Conservation (phyloP, 1,284 basidiomycete species). For the Ustilago bromivora region DNA sequence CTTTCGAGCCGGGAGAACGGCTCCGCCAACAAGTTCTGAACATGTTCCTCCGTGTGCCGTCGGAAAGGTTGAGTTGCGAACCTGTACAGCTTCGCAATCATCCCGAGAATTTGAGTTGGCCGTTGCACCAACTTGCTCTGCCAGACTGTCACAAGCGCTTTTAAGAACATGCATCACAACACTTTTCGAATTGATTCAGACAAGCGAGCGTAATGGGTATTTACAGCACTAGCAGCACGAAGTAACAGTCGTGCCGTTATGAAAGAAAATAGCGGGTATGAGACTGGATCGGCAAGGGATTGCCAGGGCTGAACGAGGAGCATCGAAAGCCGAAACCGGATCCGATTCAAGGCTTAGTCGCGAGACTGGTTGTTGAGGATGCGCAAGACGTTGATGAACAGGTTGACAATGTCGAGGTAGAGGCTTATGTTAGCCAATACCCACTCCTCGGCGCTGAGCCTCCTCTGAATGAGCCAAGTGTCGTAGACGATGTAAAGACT, state of each 20-base stretch:
- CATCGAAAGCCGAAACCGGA: neutral
- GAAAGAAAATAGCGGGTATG: conserved; percentile 1
- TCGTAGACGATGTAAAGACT: conserved; percentile 77
- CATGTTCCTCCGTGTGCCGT: no score
- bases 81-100: no score
- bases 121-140: neutral
- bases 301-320: neutral
- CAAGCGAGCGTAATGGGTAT: conserved; percentile 13
- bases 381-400: conserved; percentile 81
- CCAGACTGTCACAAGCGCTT: neutral
- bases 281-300: no score
- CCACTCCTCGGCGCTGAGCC: conserved; percentile 86
- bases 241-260: neutral
- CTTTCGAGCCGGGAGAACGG: no score
- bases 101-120: no score
- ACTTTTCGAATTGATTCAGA: neutral
- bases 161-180: neutral
- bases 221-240: conserved; percentile 3
- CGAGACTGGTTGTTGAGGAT: conserved; percentile 50
- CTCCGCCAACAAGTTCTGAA: no score
- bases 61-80: no score
- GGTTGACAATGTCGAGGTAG: conserved; percentile 74
- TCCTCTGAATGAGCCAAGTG: conserved; percentile 81
- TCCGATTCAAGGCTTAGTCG: conserved; percentile 14
- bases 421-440: conserved; percentile 86